Base-by-base conservation (phyloP, 768 basidiomycete species). In the Hygrocybe punicea region DNA sequence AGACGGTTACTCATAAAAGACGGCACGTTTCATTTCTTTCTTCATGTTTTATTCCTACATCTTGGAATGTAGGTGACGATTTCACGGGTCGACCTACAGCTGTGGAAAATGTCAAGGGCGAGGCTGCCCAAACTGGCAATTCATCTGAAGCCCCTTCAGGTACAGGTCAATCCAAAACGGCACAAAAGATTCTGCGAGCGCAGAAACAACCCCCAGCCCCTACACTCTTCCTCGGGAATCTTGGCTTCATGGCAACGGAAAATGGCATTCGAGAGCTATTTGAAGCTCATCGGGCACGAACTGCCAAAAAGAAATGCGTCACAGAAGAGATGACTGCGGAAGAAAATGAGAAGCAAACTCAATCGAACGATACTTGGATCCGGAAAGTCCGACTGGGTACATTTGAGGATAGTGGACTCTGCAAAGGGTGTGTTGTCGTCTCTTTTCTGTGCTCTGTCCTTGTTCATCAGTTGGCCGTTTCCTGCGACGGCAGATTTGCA, bases 1-100 rank as follows among this genome's bases (percentile, higher is more conserved):
- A 80, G 97, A 60, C 86, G 85, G 57, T 74, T 98, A 11, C 81
- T 99, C 45, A 97, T 99, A 62, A 99, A 99, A 79, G 89, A 93
- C 62, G 93, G 93, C 87, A 58, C 49, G 81, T 71, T 52, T 37
- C 53, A 36, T 29, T 29, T 29, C 8, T 46, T 21, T 58, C 21
- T 55, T 33, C 51, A 14, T 50, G 25, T 42, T 36, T 8, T 49
- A 25, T 56, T 34, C 51, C 21, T 19, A 14, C 11, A n/a, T 58
- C 36, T 55, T 35, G 55, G 21, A 17, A 55, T 36, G 16, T 61
- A 95, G 93, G 91, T 14, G 83, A 81, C 58, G 84, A 89, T 70
- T 92, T 87, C 64, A 73, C 77, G 5, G 90, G 87, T 46, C 79
- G 88, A 53, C 89, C 92, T 16, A 73, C 78, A 7, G n/a, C n/a